A percentile compares a stretch with the other conserved stretches of the same genome.
Conservation (phyloP, 1,139 yeast genomes). For the Pichia sp. region DNA sequence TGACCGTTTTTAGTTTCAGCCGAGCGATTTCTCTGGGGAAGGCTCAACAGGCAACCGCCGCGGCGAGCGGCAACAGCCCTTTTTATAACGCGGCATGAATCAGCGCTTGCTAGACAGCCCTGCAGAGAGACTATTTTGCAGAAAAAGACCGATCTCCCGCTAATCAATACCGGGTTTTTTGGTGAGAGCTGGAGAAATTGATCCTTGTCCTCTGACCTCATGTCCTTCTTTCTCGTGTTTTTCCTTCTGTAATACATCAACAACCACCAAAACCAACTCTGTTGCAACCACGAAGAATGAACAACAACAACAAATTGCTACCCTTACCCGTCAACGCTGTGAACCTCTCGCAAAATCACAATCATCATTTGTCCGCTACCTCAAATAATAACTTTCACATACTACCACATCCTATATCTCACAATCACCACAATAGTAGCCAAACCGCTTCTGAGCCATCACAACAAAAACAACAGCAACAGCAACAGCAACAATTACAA, state of each 20-base stretch:
- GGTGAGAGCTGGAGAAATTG: too few relatives aligned
- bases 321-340: neutral
- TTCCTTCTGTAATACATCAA: neutral
- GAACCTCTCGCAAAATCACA: neutral
- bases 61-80: too few relatives aligned
- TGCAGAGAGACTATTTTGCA: too few relatives aligned
- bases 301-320: neutral
- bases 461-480: neutral
- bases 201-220: too few relatives aligned
- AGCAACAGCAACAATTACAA: neutral
- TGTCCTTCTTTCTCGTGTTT: neutral
- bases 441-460: neutral
- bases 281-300: too few relatives aligned
- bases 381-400: neutral
- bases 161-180: neutral
- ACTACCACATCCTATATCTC: neutral
- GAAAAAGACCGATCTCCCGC: neutral
- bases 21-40: neutral
- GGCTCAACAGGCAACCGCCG: too few relatives aligned
- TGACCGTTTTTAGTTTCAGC: too few relatives aligned
- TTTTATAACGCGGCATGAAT: neutral
- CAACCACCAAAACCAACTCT: too few relatives aligned
- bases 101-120: too few relatives aligned
- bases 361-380: neutral
- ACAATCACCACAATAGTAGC: neutral